Evolutionary conservation across 2,329 filamentous ascomycete species (phyloP).

Genomic region (Microascus cirrosus): DNA sequence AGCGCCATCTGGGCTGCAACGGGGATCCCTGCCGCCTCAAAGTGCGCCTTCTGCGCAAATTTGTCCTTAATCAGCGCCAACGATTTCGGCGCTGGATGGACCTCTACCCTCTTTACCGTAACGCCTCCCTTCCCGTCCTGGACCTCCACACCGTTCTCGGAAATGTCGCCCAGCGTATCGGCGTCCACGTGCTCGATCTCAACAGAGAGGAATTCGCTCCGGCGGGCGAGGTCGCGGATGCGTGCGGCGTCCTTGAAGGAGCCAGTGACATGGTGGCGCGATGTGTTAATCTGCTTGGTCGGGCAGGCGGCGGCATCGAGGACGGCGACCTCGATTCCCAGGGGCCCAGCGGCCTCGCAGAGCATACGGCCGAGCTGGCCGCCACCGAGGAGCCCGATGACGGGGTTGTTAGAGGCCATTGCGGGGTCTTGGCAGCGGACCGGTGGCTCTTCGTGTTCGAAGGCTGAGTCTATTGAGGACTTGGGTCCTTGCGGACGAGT

Average conservation of each 20-base stretch:
- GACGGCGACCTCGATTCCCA: slow-evolving; percentile 69
- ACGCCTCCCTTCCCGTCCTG: slow-evolving; percentile 28
- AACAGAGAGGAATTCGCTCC: slow-evolving; percentile 74
- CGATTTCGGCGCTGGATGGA: slow-evolving; percentile 78
- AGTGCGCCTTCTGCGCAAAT: slow-evolving; percentile 76
- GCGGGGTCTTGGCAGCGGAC: background rate
- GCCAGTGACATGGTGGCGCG: slow-evolving; percentile 63
- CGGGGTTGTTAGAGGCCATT: slow-evolving; percentile 20
- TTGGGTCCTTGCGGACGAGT: background rate
- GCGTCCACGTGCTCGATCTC: slow-evolving; percentile 95
- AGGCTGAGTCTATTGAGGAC: background rate
- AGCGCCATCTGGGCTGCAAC: slow-evolving; percentile 62
- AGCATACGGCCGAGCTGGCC: slow-evolving; percentile 91
- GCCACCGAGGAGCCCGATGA: slow-evolving; percentile 42
- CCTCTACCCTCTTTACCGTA: slow-evolving; percentile 37
- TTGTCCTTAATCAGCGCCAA: slow-evolving; percentile 90
- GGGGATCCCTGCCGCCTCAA: slow-evolving; percentile 55
- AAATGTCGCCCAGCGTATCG: slow-evolving; percentile 76
- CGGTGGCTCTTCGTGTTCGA: background rate
- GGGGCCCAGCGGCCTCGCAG: slow-evolving; percentile 64
- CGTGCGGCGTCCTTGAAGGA: slow-evolving; percentile 78
- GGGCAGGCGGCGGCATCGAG: slow-evolving; percentile 68
- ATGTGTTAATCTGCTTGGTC: slow-evolving; percentile 76
- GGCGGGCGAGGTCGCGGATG: slow-evolving; percentile 66
- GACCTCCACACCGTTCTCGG: slow-evolving; percentile 49